Evolutionary conservation across 768 basidiomycete genomes (phyloP), one percentile per base, ranked within the genome.

Genomic region (Rhizopogon vinicolor): DNA sequence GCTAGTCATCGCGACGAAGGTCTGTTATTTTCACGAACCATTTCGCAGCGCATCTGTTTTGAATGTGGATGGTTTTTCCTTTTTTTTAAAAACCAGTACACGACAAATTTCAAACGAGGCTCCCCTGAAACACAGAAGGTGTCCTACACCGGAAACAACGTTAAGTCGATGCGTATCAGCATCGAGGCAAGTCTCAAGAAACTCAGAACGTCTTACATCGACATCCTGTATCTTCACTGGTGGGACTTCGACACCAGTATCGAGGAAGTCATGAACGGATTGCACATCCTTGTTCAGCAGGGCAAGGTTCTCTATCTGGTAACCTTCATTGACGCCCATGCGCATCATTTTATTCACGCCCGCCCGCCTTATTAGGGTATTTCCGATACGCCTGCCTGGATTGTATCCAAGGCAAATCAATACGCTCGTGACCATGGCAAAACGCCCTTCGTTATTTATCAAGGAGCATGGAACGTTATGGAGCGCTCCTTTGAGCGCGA

Each of bases 71-170:
- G 10, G 14, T 14, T 25, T 25, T 19, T 39, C 29, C 31, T 22
- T 37, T 9, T 37, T 52, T 28, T 22, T 22, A 1, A 22, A 22
- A 12, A 18, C 13, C 41, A 69, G 66, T 68, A 64, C 41, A 53
- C 68, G 0, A 55, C 58, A 9, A 68, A 62, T 29, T 69, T 54
- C 46, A 42, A 66, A 33, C 39, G 48, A 6, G 60, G 51, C 14
- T 48, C 65, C 8, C 28, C 31, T 12, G 43, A 60, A 54, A 51
- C 52, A 18, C 69, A 75, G 43, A 72, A 77, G 43, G 65, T 71
- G 1, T 65, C 77, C 46, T 80, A 75, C 58, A 62, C 60, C 1
- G 84, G 84, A 2, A 84, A 86, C 61, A 72, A 69, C 55, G 54
- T 66, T 56, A 82, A 82, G 60, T 72, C 70, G 3, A 63, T 81